Evolutionary conservation across 2,329 filamentous ascomycete species (phyloP).

Genomic region (Mycosphaerella sp.): DNA sequence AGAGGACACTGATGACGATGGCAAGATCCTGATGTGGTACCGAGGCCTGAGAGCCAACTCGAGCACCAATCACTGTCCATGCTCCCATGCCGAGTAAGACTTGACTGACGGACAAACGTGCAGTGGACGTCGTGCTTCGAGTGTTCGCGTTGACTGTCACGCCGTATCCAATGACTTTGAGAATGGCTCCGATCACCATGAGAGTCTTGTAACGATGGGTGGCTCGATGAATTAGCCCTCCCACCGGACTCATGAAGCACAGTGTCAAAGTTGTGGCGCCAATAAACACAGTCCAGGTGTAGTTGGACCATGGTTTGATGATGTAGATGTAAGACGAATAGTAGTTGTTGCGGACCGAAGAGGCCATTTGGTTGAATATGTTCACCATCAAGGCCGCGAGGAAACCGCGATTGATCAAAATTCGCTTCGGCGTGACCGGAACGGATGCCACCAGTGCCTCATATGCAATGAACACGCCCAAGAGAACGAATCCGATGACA

Average conservation of each 20-base stretch:
- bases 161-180: conserved; percentile 37
- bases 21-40: conserved; percentile 43
- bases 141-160: conserved; percentile 30
- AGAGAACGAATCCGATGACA: conserved; percentile 7
- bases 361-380: conserved; percentile 20
- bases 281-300: conserved; percentile 41
- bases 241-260: conserved; percentile 35
- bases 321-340: conserved; percentile 36
- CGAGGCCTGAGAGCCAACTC: conserved; percentile 40
- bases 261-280: conserved; percentile 39
- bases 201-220: conserved; percentile 42
- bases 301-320: conserved; percentile 41
- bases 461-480: conserved; percentile 7
- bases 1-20: conserved; percentile 36
- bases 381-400: conserved; percentile 18
- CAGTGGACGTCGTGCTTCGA: conserved; percentile 34
- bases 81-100: conserved; percentile 38
- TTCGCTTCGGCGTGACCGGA: conserved; percentile 23
- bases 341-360: conserved; percentile 18
- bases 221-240: conserved; percentile 30
- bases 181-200: conserved; percentile 37
- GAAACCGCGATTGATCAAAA: conserved; percentile 23
- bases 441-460: conserved; percentile 16
- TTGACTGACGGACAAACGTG: conserved; percentile 34
- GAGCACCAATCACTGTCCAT: conserved; percentile 38